Conservation (phyloP, 2,329 filamentous ascomycete genomes). For the Emmonsiellopsis sp. region DNA sequence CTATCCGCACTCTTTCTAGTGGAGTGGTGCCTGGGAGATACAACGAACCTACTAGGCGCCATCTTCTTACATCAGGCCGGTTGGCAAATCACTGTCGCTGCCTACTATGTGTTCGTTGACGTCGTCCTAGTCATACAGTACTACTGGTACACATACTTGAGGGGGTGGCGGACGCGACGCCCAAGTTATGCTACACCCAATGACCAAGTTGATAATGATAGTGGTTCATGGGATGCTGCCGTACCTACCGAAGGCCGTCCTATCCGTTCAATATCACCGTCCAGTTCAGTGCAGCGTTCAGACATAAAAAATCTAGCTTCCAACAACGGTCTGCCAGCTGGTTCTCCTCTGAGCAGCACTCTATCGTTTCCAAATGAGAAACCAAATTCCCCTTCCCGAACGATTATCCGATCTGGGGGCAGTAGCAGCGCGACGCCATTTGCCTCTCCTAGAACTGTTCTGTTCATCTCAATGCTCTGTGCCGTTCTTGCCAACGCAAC, state of each 20-base stretch:
- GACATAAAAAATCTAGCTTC: constrained; percentile 22
- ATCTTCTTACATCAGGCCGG: constrained; percentile 54
- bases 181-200: constrained; percentile 16
- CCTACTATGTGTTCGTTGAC: constrained; percentile 59
- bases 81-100: constrained; percentile 57
- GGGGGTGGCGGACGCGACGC: constrained; percentile 36
- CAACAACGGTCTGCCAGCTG: constrained; percentile 15
- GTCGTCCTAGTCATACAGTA: constrained; percentile 53
- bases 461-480: constrained; percentile 36
- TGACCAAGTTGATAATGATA: constrained; percentile 19
- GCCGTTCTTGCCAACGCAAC: constrained; percentile 34
- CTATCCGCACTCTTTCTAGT: constrained; percentile 56
- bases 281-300: constrained; percentile 14
- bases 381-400: constrained; percentile 18
- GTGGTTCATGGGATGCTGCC: constrained; percentile 27
- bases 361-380: constrained; percentile 28
- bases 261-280: constrained; percentile 9
- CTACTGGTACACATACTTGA: constrained; percentile 54
- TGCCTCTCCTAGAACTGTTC: constrained; percentile 33
- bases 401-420: constrained; percentile 18
- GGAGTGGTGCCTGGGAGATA: constrained; percentile 57
- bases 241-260: constrained; percentile 25
- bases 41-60: constrained; percentile 54
- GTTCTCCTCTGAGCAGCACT: constrained; percentile 15
- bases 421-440: constrained; percentile 19